Base-by-base conservation (phyloP, 2,329 filamentous ascomycete genomes). In the Hypoxylon sp. region DNA sequence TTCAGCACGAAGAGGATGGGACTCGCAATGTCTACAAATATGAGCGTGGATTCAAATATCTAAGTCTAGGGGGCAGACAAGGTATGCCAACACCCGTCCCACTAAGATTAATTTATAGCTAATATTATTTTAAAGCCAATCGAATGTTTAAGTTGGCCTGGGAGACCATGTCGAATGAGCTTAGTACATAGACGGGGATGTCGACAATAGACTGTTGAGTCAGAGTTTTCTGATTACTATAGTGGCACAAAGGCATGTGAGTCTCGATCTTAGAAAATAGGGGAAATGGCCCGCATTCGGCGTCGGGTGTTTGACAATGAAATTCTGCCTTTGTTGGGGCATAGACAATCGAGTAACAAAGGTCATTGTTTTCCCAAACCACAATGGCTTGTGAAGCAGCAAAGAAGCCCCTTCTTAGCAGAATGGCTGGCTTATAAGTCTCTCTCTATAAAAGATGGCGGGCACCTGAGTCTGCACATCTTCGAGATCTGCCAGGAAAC, bases 111-210 rank as follows among this genome's bases (percentile, higher is more conserved):
- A 6, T 15, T 32, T 15, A 39, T 58, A 29, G 17, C 62, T 66
- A 52, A 66, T 24, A 7, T 6, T 37, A 6, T 31, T 15, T 21
- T 48, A 35, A 21, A 72, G 70, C 61, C 32, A 58, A 65, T 21
- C 59, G 65, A 15, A 70, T 69, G 65, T 64, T 71, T 7, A 62
- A 70, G 56, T 56, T 71, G 35, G 65, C 60, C 6, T 56, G 63
- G 53, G 63, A 51, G 24, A 50, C 21, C 8, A 59, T 51, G 55
- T 29, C 46, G 19, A 39, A 29, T 13, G 44, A 48, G 4, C 35
- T 47, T 10, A 17, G 15, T 5, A n/a, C 21, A 8, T 44, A 29
- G 8, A 27, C 11, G n/a, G 27, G 47, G 27, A 3, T 21, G 17
- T 17, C 17, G 19, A 21, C 7, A 13, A 37, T 37, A 17, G 11